These are phyloP conservation scores for Fusarium nelsonii DNA, from an alignment of 2,329 filamentous ascomycete species.

Conservation along the genomic window DNA sequence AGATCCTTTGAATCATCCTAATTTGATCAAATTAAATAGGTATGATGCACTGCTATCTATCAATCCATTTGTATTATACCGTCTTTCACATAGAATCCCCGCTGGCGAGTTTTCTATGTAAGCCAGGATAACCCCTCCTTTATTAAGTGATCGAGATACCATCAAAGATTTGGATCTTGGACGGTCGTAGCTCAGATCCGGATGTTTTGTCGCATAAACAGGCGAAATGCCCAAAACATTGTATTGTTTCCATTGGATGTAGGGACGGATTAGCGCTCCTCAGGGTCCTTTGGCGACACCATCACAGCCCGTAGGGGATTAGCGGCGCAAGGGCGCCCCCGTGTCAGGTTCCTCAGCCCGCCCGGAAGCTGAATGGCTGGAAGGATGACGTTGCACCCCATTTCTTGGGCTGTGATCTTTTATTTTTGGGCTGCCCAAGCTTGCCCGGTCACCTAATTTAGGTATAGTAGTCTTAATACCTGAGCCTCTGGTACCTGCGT, in stretches of 20 bases:
- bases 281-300: slow-evolving; percentile 29
- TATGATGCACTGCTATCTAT: background rate
- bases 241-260: slow-evolving; percentile 10
- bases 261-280: slow-evolving; percentile 33
- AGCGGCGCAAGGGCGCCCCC: slow-evolving; percentile 10
- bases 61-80: background rate
- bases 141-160: background rate
- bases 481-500: background rate
- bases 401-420: slow-evolving; percentile 28
- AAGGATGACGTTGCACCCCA: slow-evolving; percentile 37
- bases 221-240: slow-evolving; percentile 17
- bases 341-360: slow-evolving; percentile 34
- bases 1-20: background rate
- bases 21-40: background rate
- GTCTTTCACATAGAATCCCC: background rate
- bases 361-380: slow-evolving; percentile 13
- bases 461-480: too few species aligned
- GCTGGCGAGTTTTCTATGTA: background rate
- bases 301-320: slow-evolving; percentile 13
- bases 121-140: background rate
- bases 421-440: slow-evolving; percentile 13
- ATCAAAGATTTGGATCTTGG: background rate
- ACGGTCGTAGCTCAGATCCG: background rate
- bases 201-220: background rate
- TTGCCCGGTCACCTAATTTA: slow-evolving; percentile 2